phyloP scores from a whole-genome alignment of 306 rosid species.

The Macrotyloma uniflorum region DNA sequence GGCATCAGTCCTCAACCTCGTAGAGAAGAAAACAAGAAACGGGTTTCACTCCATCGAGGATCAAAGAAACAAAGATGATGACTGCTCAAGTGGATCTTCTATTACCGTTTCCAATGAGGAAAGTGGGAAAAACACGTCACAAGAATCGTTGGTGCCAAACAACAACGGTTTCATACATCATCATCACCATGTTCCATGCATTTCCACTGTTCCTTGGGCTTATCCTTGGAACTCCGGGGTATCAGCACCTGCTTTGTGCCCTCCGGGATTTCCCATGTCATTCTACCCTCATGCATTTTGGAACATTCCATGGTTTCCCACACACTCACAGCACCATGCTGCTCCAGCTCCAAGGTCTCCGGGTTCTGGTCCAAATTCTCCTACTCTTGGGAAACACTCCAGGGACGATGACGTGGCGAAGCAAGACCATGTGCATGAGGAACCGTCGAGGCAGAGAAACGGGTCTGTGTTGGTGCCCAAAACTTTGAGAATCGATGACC shows the following conservation, averaged over 20 bases:
- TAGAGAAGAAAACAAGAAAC: constrained; percentile 53
- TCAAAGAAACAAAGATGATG: constrained; percentile 52
- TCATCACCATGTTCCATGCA: constrained; percentile 55
- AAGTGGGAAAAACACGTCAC: constrained; percentile 43
- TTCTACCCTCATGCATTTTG: constrained; percentile 70
- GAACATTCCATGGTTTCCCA: constrained; percentile 68
- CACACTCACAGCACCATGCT: constrained; percentile 30
- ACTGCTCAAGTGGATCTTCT: constrained; percentile 61
- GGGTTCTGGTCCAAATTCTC: constrained; percentile 37
- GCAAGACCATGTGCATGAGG: constrained; percentile 46
- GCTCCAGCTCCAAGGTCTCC: constrained; percentile 39
- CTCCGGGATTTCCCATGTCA: constrained; percentile 73
- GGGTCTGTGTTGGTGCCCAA: constrained; percentile 80
- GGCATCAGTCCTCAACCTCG: constrained; percentile 48
- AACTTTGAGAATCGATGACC: constrained; percentile 83
- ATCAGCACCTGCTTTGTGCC: constrained; percentile 55
- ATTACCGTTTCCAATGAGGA: constrained; percentile 55
- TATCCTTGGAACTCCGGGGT: constrained; percentile 64
- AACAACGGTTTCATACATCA: constrained; percentile 49
- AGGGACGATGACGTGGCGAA: constrained; percentile 54
- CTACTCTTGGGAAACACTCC: constrained; percentile 64
- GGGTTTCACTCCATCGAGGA: constrained; percentile 49
- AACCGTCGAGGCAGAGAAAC: constrained; percentile 54
- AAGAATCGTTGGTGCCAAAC: constrained; percentile 36
- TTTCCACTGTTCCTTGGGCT: constrained; percentile 81